Base-by-base conservation (phyloP, 2,329 filamentous ascomycete genomes). In the Huntiella decipiens region DNA sequence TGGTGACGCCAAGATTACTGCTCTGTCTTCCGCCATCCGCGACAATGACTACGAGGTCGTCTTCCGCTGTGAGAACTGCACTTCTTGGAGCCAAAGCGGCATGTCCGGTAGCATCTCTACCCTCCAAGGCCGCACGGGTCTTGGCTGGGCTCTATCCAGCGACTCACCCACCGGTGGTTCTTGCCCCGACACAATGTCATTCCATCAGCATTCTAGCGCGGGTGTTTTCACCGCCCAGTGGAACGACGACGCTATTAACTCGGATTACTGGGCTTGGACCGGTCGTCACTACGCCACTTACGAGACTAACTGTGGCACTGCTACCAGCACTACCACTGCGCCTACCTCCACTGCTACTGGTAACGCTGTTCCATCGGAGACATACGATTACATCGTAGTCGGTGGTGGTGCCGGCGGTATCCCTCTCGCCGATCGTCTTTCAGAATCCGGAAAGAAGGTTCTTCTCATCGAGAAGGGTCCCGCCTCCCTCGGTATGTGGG, bases 331-430 rank as follows among this genome's bases (percentile, higher is more conserved):
- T 16, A 44, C 41, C 4, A 31, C 41, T 10, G 41, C 41, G 38
- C 49, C 50, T 15, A 56, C 67, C 0, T 77, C 42, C 33, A 11
- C 43, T 4, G 22, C 32, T 13, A 37, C 49, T 4, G 45, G 45
- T 1, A 32, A 40, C 12, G 28, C 45, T 11, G 43, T 43, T 8
- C 48, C 48, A 6, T 44, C 45, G 3, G 51, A 51, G 4, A 48
- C 31, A 10, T 52, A 70, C 53, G 75, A 79, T 56, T 79, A 79
- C 59, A 73, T 80, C 44, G 64, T 80, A 31, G 66, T 77, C 28
- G 76, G 76, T 3, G 70, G 62, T n/a, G 76, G 76, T 51, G 71
- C 74, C 4, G 73, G 68, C 43, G 76, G 76, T 44, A 68, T 79
- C 34, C 61, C 64, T 43, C 67, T 79, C 36, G 74, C 75, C 1